phyloP scores from a whole-genome alignment of 176 grass and related monocot genomes.

The Ananas comosus region DNA sequence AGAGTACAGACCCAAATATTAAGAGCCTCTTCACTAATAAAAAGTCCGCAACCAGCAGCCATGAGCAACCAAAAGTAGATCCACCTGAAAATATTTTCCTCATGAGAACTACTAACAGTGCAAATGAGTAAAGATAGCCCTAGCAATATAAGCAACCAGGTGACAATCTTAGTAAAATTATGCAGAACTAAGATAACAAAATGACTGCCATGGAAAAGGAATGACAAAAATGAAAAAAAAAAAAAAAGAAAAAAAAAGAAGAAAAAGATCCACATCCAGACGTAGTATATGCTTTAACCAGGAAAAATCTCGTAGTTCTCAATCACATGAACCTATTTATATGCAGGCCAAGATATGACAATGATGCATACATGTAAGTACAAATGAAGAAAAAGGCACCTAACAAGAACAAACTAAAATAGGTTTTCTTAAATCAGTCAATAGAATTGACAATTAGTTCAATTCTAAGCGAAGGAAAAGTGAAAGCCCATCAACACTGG shows the following conservation, averaged over 20 bases:
- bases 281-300: neutral
- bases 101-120: neutral
- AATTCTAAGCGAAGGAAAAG: no score
- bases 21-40: constrained; percentile 86
- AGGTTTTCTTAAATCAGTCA: no score
- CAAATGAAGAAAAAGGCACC: neutral
- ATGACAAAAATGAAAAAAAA: neutral
- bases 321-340: neutral
- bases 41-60: constrained; percentile 77
- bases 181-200: neutral
- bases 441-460: no score
- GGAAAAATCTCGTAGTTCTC: neutral
- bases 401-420: no score
- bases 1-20: constrained; percentile 96
- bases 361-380: neutral
- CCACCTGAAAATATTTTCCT: constrained; percentile 50
- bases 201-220: neutral
- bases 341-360: neutral
- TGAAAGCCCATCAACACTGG: no score
- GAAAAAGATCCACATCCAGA: neutral
- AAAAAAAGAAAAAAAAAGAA: neutral
- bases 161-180: neutral
- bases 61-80: constrained; percentile 91
- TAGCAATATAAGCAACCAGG: neutral
- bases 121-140: neutral